Evolutionary conservation across 2,329 filamentous ascomycete species (phyloP).

Genomic region (Clathrospora elynae): DNA sequence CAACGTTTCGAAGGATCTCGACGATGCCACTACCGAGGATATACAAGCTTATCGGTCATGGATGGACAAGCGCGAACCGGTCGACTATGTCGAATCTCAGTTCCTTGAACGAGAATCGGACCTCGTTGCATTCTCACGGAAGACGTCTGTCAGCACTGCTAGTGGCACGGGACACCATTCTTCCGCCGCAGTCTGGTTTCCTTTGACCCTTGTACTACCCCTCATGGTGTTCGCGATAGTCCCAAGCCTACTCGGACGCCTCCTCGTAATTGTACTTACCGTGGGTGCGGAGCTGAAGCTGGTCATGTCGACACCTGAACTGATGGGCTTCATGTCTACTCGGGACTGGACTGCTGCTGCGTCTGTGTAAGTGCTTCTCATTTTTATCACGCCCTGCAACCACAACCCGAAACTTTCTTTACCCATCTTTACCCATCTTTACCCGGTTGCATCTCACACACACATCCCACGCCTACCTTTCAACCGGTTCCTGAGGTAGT

Average conservation of each 20-base stretch:
- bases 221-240: constrained; percentile 52
- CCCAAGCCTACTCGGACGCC: constrained; percentile 48
- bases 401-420: too few species aligned
- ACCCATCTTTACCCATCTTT: constrained; percentile 13
- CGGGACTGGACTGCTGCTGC: constrained; percentile 49
- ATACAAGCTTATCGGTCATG: constrained; percentile 61
- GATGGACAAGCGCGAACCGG: constrained; percentile 59
- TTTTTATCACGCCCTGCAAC: constrained; percentile 16
- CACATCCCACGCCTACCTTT: constrained; percentile 10
- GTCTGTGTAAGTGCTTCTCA: constrained; percentile 46
- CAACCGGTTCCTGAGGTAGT: constrained; percentile 10
- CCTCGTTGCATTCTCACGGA: constrained; percentile 53
- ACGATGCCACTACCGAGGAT: constrained; percentile 58
- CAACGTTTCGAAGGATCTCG: constrained; percentile 57
- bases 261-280: constrained; percentile 49
- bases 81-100: constrained; percentile 63
- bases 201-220: constrained; percentile 48
- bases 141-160: constrained; percentile 21
- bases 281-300: constrained; percentile 45
- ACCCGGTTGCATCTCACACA: constrained; percentile 8
- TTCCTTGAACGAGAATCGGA: constrained; percentile 64
- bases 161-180: constrained; percentile 25
- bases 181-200: constrained; percentile 42
- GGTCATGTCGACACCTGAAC: constrained; percentile 40
- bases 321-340: constrained; percentile 43